These are phyloP conservation scores for Oxyria digyna DNA, from an alignment of 148 eudicot species.

Conservation along the genomic window DNA sequence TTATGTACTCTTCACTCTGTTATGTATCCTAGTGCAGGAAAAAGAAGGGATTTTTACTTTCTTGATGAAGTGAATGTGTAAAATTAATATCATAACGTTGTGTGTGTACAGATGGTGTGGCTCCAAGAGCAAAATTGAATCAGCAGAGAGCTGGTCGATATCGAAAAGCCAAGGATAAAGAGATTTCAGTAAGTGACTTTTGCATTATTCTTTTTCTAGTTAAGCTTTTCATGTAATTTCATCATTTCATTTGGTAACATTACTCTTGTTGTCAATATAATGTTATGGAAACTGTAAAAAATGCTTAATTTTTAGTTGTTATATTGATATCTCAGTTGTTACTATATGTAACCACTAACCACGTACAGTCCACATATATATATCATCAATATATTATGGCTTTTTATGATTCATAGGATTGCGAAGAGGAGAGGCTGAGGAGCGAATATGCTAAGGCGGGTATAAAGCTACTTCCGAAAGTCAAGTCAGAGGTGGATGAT, in stretches of 20 bases:
- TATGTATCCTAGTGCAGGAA: not conserved
- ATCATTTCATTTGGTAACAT: not conserved
- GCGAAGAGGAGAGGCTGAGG: conserved; percentile 21
- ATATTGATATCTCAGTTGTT: not conserved
- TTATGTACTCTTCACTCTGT: not conserved
- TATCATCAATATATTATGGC: not conserved
- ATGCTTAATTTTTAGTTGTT: not conserved
- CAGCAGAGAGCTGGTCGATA: conserved; percentile 37
- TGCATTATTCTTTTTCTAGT: not conserved
- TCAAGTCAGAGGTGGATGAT: too few species aligned
- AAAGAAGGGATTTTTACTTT: not conserved
- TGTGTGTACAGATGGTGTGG: conserved; percentile 34
- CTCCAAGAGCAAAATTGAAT: conserved; percentile 44
- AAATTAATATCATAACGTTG: not conserved
- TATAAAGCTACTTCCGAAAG: too few species aligned
- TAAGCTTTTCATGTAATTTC: not conserved
- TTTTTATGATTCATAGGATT: conserved; percentile 17
- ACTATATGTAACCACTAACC: not conserved
- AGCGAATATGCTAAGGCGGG: too few species aligned
- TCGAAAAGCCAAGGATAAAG: conserved; percentile 15
- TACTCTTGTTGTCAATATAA: not conserved
- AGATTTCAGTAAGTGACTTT: conserved; percentile 17
- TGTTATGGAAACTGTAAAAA: not conserved
- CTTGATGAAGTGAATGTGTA: too few species aligned
- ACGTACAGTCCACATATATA: not conserved